Evolutionary conservation across 352 stramenopile genomes (phyloP).

Genomic region (Globisporangium spinosum): DNA sequence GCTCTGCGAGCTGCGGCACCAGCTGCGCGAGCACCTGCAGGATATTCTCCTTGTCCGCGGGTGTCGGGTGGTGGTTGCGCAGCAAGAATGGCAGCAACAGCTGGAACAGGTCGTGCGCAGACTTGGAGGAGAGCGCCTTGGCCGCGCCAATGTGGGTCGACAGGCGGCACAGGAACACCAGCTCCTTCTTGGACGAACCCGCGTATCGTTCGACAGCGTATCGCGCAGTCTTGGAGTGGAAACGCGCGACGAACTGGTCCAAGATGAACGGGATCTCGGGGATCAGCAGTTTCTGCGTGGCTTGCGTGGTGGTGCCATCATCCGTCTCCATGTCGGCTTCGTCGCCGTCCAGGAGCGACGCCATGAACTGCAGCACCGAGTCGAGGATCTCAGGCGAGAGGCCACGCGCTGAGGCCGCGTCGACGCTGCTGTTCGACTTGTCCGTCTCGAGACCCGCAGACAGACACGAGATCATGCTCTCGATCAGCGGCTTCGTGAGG

Average conservation of each 20-base stretch:
- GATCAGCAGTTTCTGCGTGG: slow-evolving; percentile 31
- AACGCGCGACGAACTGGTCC: slow-evolving; percentile 75
- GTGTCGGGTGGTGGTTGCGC: slow-evolving; percentile 75
- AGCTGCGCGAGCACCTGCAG: slow-evolving; percentile 68
- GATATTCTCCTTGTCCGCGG: slow-evolving; percentile 79
- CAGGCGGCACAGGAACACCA: slow-evolving; percentile 75
- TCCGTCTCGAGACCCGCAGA: slow-evolving; percentile 44
- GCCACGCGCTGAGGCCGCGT: slow-evolving; percentile 31
- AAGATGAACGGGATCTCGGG: slow-evolving; percentile 78
- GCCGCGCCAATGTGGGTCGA: slow-evolving; percentile 54
- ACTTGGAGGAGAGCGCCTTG: slow-evolving; percentile 15
- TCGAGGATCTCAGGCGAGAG: slow-evolving; percentile 70
- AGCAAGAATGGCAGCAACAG: slow-evolving; percentile 80
- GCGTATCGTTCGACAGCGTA: slow-evolving; percentile 74
- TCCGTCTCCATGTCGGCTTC: slow-evolving; percentile 33
- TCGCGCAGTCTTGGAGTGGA: slow-evolving; percentile 74
- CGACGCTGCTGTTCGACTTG: slow-evolving; percentile 11
- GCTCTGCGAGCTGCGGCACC: slow-evolving; percentile 68
- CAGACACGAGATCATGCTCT: slow-evolving; percentile 63
- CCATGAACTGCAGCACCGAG: slow-evolving; percentile 72
- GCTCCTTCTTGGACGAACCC: slow-evolving; percentile 78
- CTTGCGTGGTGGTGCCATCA: slow-evolving; percentile 6
- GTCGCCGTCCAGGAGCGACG: slow-evolving; percentile 73
- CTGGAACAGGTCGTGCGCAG: slow-evolving; percentile 79
- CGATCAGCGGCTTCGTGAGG: slow-evolving; percentile 34